phyloP scores from a whole-genome alignment of 805 yeast genomes.

The Candida insectorum region DNA sequence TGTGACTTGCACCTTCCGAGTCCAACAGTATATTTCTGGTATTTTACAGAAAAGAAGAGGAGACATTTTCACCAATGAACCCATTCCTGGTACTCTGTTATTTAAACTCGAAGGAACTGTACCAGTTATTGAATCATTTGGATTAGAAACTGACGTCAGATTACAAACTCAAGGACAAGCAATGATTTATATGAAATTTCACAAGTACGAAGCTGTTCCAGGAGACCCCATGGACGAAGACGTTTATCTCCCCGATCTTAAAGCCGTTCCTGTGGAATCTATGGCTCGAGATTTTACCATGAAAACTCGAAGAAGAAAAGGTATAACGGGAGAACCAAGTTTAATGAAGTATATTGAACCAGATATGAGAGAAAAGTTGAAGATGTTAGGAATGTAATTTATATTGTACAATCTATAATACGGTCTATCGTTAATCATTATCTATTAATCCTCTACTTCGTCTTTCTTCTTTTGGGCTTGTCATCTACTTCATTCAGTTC shows the following conservation, averaged over 20 bases:
- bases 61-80: slow-evolving; percentile 31
- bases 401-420: background rate
- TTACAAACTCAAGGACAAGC: slow-evolving; percentile 78
- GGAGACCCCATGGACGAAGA: slow-evolving; percentile 85
- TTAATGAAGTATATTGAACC: slow-evolving; percentile 65
- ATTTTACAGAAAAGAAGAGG: slow-evolving; percentile 71
- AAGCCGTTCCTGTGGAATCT: slow-evolving; percentile 67
- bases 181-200: slow-evolving; percentile 60
- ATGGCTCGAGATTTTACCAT: slow-evolving; percentile 85
- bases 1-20: slow-evolving; percentile 49
- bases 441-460: too few species aligned
- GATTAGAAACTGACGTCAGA: slow-evolving; percentile 83
- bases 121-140: slow-evolving; percentile 89
- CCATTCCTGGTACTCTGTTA: slow-evolving; percentile 74
- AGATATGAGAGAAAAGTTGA: slow-evolving; percentile 52
- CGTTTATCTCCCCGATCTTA: slow-evolving; percentile 61
- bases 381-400: slow-evolving; percentile 38
- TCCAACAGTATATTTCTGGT: slow-evolving; percentile 46
- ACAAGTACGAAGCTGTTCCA: slow-evolving; percentile 75
- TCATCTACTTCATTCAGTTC: too few species aligned
- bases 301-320: slow-evolving; percentile 88
- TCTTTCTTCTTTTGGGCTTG: too few species aligned
- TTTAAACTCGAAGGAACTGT: slow-evolving; percentile 58
- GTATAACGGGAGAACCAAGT: slow-evolving; percentile 69
- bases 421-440: too few species aligned